Evolutionary conservation across 495 filamentous ascomycete species (phyloP).

Genomic region (Neurospora pannonica): DNA sequence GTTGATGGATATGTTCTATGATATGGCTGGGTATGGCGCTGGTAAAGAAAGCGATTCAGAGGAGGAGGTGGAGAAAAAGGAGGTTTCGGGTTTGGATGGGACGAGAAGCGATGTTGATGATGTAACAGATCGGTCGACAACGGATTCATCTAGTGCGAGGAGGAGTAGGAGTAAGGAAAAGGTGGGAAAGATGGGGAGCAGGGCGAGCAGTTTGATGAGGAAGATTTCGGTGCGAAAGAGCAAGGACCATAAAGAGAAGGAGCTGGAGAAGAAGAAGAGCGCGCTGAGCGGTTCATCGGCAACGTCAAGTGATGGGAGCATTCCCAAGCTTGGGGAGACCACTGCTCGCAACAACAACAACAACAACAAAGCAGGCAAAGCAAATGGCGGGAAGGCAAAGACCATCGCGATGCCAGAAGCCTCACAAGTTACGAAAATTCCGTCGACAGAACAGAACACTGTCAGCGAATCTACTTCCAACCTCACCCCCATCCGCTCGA

Average conservation of each 20-base stretch:
- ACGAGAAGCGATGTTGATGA: constrained; percentile 1
- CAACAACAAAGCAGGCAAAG: constrained; percentile 3
- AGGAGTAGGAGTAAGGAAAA: constrained; percentile 11
- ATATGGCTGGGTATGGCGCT: constrained; percentile 39
- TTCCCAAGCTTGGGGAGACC: neutral
- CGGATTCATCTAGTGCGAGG: neutral
- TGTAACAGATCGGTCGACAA: neutral
- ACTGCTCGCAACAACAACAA: neutral
- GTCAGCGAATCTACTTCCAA: neutral
- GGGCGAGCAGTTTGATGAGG: constrained; percentile 10
- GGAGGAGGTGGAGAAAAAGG: constrained; percentile 17
- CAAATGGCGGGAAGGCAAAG: constrained; percentile 11
- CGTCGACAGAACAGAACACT: neutral
- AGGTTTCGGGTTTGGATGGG: constrained; percentile 13
- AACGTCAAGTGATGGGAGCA: neutral
- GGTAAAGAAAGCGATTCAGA: constrained; percentile 5
- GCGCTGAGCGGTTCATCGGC: neutral
- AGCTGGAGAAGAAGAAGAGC: neutral
- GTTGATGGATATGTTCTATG: constrained; percentile 40
- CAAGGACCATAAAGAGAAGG: constrained; percentile 4
- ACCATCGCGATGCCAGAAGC: constrained; percentile 16
- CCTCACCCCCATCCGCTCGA: constrained; percentile 10
- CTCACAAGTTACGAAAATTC: neutral
- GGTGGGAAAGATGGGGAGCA: constrained; percentile 8
- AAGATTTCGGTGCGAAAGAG: constrained; percentile 14